phyloP scores from a whole-genome alignment of 768 basidiomycete genomes.

The Hericium rajendrae region DNA sequence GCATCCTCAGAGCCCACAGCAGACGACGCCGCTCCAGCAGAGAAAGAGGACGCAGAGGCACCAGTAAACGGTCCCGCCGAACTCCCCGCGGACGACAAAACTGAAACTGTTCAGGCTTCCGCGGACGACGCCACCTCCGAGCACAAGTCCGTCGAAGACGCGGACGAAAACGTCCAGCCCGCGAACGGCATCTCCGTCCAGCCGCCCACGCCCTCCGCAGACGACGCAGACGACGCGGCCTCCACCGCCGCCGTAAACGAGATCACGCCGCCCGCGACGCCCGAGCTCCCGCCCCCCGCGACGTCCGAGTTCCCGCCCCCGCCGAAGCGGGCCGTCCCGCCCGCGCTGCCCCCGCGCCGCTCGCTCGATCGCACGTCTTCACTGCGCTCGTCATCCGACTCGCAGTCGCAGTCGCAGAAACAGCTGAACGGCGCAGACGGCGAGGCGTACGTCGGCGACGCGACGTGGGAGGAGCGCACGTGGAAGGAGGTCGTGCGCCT shows the following conservation, averaged over 20 bases:
- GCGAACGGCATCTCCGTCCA: not conserved
- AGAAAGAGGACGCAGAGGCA: not conserved
- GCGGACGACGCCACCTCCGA: not conserved
- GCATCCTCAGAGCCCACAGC: not conserved
- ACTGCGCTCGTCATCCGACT: not conserved
- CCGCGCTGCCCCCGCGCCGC: not conserved
- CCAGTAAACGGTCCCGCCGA: not conserved
- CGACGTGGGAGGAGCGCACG: constrained; percentile 78
- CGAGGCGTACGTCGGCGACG: constrained; percentile 47
- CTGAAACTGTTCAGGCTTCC: too few relatives aligned
- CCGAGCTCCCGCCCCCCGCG: too few relatives aligned
- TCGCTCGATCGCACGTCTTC: not conserved
- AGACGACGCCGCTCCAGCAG: not conserved
- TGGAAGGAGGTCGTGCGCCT: constrained; percentile 72
- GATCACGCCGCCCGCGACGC: not conserved
- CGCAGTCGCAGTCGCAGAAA: constrained; percentile 1
- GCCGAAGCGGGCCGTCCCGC: not conserved
- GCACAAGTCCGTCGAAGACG: not conserved
- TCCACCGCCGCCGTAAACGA: constrained; percentile 7
- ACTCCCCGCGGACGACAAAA: too few relatives aligned
- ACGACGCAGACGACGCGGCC: not conserved
- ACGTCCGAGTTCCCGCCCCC: not conserved
- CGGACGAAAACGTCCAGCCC: not conserved
- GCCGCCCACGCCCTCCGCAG: not conserved
- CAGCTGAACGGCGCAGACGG: constrained; percentile 20